These are phyloP conservation scores for Musa itinerans DNA, from an alignment of 176 grass and related monocot genomes.

Conservation along the genomic window DNA sequence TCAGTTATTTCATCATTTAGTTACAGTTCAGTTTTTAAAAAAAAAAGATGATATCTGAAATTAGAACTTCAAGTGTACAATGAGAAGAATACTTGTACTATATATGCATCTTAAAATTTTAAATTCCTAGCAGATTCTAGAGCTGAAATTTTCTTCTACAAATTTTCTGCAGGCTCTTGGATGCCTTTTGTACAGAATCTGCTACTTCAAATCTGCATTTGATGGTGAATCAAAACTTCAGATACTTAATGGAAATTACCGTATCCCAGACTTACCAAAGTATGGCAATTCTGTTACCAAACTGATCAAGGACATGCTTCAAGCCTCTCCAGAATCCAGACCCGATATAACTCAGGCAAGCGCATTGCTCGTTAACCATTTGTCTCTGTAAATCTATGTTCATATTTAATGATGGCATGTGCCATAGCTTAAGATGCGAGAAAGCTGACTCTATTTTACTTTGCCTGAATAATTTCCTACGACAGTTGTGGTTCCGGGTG, in stretches of 20 bases:
- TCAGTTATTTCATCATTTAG: neutral
- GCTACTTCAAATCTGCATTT: conserved; percentile 80
- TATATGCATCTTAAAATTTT: neutral
- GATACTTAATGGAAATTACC: conserved; percentile 82
- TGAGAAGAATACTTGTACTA: neutral
- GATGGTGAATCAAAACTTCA: conserved; percentile 91
- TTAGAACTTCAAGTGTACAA: no score
- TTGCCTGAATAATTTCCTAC: conserved; percentile 25
- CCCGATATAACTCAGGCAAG: conserved; percentile 86
- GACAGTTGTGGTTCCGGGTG: conserved; percentile 68
- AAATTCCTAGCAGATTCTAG: neutral
- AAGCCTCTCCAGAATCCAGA: conserved; percentile 56
- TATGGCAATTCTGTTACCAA: conserved; percentile 34
- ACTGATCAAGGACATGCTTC: conserved; percentile 67
- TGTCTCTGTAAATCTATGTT: conserved; percentile 51
- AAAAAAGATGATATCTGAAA: no score
- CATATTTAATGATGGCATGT: conserved; percentile 47
- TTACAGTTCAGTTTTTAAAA: no score
- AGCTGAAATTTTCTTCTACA: neutral
- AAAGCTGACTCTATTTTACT: conserved; percentile 15
- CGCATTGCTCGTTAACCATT: conserved; percentile 47
- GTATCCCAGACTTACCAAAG: conserved; percentile 62
- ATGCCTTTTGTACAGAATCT: conserved; percentile 82
- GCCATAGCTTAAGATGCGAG: neutral
- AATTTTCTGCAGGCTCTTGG: conserved; percentile 48